Percentiles rank a stretch among this genome's conserved stretches.
These are phyloP conservation scores for Capsicum pubescens DNA, from an alignment of 257 asterid species.

Conservation along the genomic window DNA sequence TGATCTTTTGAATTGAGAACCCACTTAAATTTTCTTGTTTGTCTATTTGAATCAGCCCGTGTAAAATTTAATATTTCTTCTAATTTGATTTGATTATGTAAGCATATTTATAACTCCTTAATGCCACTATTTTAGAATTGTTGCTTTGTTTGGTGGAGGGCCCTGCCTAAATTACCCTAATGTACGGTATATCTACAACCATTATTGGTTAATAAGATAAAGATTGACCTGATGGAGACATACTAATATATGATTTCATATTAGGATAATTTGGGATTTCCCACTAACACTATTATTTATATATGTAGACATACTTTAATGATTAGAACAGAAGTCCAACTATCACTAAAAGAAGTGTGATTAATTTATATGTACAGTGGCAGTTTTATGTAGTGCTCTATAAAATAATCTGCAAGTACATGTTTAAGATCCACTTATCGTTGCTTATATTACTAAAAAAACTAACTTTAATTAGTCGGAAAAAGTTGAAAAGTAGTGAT, in stretches of 20 bases:
- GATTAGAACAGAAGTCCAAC: constrained; percentile 9
- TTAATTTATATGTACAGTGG: not conserved
- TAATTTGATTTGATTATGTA: not conserved
- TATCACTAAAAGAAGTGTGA: not conserved
- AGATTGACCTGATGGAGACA: constrained; percentile 1
- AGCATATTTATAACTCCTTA: constrained; percentile 19
- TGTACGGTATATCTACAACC: constrained; percentile 31
- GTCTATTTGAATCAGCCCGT: not conserved
- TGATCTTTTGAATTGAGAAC: not conserved
- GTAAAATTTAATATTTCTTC: not conserved
- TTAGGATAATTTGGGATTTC: constrained; percentile 18
- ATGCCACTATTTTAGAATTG: not conserved
- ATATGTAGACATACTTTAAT: constrained; percentile 16
- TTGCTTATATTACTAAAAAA: not conserved
- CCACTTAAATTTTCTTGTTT: not conserved
- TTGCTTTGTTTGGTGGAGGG: not conserved
- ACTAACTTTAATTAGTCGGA: not conserved
- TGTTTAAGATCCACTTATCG: not conserved
- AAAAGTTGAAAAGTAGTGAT: constrained; percentile 21
- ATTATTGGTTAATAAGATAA: constrained; percentile 17
- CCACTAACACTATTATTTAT: constrained; percentile 10
- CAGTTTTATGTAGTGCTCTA: not conserved
- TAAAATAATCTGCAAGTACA: constrained; percentile 20
- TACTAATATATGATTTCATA: not conserved
- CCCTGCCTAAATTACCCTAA: not conserved